A percentile compares a stretch with the other conserved stretches of the same genome.
phyloP scores from a whole-genome alignment of 139 green algal species.

The Haematococcus sp. region DNA sequence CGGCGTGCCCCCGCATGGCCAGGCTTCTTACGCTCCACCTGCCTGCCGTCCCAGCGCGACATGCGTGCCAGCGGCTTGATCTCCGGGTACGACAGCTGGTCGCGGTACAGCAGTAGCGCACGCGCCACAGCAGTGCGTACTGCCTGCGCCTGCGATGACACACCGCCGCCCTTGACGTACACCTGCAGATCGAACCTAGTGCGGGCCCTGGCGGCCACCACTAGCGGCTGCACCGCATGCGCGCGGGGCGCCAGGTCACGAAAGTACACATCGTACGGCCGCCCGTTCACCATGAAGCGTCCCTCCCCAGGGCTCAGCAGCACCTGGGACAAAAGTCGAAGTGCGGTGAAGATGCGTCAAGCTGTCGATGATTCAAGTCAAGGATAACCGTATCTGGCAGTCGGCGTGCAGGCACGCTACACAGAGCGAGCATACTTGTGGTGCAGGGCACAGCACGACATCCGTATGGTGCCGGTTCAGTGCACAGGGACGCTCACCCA shows the following conservation, averaged over 20 bases:
- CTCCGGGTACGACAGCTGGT: slow-evolving; percentile 50
- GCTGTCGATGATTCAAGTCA: too few species aligned
- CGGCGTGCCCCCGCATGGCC: slow-evolving; percentile 75
- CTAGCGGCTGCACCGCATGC: slow-evolving; percentile 71
- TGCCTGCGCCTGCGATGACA: slow-evolving; percentile 69
- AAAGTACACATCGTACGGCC: slow-evolving; percentile 73
- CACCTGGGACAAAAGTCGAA: too few species aligned
- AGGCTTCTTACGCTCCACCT: slow-evolving; percentile 97
- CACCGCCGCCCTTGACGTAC: slow-evolving; percentile 48
- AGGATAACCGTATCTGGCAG: too few species aligned
- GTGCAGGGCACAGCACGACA: too few species aligned
- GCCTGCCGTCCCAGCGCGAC: slow-evolving; percentile 63
- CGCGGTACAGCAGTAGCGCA: slow-evolving; percentile 70
- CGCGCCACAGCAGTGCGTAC: slow-evolving; percentile 76
- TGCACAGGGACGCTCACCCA: too few species aligned
- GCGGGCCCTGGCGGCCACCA: slow-evolving; percentile 41
- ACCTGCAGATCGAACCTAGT: slow-evolving; percentile 69
- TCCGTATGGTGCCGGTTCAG: too few species aligned
- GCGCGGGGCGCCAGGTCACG: slow-evolving; percentile 43
- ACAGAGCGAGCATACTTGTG: background rate
- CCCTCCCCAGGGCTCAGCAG: slow-evolving; percentile 54
- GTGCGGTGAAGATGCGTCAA: too few species aligned
- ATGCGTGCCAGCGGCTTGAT: slow-evolving; percentile 63
- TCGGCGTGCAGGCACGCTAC: background rate
- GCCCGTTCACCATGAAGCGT: slow-evolving; percentile 71